Conservation (phyloP, 208 protist species). For the Wallacemonas sp. region DNA sequence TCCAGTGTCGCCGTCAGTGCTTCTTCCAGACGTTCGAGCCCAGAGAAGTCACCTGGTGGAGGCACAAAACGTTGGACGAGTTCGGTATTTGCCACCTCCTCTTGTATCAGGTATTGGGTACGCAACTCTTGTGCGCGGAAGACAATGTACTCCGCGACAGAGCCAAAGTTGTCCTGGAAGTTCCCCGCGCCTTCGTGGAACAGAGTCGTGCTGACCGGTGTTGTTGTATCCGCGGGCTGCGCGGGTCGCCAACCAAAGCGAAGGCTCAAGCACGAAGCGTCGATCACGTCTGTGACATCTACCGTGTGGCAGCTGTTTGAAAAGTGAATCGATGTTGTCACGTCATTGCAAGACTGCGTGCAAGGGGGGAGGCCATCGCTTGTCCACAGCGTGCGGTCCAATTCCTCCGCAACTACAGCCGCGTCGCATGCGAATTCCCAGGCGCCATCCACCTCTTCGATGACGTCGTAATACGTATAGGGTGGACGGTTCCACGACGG, state of each 20-base stretch:
- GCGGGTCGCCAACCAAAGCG: not conserved
- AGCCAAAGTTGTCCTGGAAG: not conserved
- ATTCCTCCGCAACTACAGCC: not conserved
- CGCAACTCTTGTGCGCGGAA: slow-evolving; percentile 9
- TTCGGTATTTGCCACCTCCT: not conserved
- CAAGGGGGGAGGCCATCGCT: not conserved
- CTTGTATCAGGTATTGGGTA: not conserved
- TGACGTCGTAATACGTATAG: slow-evolving; percentile 1
- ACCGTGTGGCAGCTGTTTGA: too few relatives aligned
- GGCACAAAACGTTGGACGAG: not conserved
- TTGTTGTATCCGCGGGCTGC: not conserved
- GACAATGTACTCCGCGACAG: slow-evolving; percentile 4
- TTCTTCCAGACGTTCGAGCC: not conserved
- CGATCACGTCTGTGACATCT: not conserved
- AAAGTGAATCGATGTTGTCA: not conserved
- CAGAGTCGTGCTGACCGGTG: not conserved
- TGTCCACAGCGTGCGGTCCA: slow-evolving; percentile 5
- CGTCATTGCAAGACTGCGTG: not conserved
- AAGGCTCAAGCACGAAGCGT: not conserved
- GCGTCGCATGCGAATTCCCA: not conserved
- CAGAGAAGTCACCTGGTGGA: not conserved
- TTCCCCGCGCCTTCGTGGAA: not conserved
- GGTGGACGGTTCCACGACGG: slow-evolving; percentile 7
- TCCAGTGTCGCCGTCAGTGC: not conserved
- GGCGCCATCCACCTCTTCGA: not conserved